Evolutionary conservation across 1,284 basidiomycete species (phyloP).

Genomic region (Leccinum holopus): DNA sequence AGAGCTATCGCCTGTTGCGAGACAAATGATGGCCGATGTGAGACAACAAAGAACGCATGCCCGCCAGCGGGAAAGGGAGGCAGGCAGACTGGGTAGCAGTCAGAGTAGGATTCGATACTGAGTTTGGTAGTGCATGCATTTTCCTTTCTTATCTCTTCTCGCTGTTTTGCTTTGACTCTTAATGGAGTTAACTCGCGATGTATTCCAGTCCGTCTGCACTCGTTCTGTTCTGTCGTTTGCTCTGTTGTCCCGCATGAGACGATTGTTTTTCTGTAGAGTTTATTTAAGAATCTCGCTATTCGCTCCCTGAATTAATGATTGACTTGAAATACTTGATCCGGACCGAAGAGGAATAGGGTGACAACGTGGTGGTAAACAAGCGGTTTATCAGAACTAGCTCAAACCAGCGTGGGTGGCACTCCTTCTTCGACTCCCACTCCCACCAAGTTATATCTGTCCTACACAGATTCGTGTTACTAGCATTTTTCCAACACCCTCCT

Average conservation of each 20-base stretch:
- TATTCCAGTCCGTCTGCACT: slow-evolving; percentile 10
- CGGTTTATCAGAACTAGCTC: background rate
- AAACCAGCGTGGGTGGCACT: background rate
- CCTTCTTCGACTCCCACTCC: background rate
- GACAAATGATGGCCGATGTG: slow-evolving; percentile 63
- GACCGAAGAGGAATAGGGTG: background rate
- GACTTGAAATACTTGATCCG: background rate
- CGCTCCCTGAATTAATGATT: no score
- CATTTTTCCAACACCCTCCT: background rate
- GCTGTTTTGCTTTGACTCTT: slow-evolving; percentile 15
- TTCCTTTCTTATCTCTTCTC: background rate
- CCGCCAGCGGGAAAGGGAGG: slow-evolving; percentile 36
- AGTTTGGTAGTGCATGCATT: slow-evolving; percentile 9
- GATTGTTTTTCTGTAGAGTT: background rate
- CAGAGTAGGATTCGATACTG: slow-evolving; percentile 32
- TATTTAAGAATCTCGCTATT: background rate
- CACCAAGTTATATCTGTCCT: background rate
- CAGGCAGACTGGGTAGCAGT: slow-evolving; percentile 34
- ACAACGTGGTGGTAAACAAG: background rate
- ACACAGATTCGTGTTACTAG: background rate
- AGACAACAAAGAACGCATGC: slow-evolving; percentile 54
- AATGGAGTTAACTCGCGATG: slow-evolving; percentile 14
- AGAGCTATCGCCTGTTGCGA: slow-evolving; percentile 65
- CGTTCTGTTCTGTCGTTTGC: slow-evolving; percentile 16
- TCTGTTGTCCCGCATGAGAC: slow-evolving; percentile 1